A percentile compares a stretch with the other conserved stretches of the same genome.
Conservation (phyloP, 202 grass and related monocot species). For the Zizania palustris region DNA sequence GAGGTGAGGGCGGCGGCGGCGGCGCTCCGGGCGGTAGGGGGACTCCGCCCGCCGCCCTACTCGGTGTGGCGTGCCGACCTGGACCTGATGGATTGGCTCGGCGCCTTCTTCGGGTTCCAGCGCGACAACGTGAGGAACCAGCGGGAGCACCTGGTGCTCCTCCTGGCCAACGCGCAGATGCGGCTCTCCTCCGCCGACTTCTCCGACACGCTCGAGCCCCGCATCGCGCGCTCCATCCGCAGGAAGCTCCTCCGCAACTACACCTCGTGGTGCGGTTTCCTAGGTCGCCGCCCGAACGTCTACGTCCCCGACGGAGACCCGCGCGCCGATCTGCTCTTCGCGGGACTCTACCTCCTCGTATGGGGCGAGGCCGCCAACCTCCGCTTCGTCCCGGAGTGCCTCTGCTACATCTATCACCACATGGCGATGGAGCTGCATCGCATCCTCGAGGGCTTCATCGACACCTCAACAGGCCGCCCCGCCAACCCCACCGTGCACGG, state of each 20-base stretch:
- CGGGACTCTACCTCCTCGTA: slow-evolving; percentile 73
- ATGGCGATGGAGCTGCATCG: slow-evolving; percentile 85
- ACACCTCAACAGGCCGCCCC: slow-evolving; percentile 46
- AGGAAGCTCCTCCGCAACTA: slow-evolving; percentile 94
- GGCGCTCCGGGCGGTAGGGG: slow-evolving; percentile 67
- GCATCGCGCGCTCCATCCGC: slow-evolving; percentile 63
- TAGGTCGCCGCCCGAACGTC: slow-evolving; percentile 63
- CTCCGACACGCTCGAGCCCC: slow-evolving; percentile 65
- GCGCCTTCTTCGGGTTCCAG: slow-evolving; percentile 95
- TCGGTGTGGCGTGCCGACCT: slow-evolving; percentile 55
- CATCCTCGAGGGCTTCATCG: slow-evolving; percentile 71
- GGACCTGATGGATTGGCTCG: slow-evolving; percentile 95
- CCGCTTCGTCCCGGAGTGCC: slow-evolving; percentile 92
- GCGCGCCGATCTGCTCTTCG: slow-evolving; percentile 76
- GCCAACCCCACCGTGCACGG: slow-evolving; percentile 73
- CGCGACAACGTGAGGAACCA: slow-evolving; percentile 93
- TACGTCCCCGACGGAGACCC: slow-evolving; percentile 53
- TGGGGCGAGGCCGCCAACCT: slow-evolving; percentile 99
- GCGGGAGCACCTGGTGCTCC: slow-evolving; percentile 92
- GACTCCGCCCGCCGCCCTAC: slow-evolving; percentile 65
- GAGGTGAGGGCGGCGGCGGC: slow-evolving; percentile 85
- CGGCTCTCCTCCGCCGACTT: slow-evolving; percentile 71
- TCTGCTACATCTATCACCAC: slow-evolving; percentile 95
- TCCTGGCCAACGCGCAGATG: slow-evolving; percentile 98
- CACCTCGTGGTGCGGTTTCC: slow-evolving; percentile 82